Percentiles rank a stretch among this genome's conserved stretches.
These are phyloP conservation scores for Vitis hybrid DNA, from an alignment of 177 flowering plant species.

Conservation along the genomic window DNA sequence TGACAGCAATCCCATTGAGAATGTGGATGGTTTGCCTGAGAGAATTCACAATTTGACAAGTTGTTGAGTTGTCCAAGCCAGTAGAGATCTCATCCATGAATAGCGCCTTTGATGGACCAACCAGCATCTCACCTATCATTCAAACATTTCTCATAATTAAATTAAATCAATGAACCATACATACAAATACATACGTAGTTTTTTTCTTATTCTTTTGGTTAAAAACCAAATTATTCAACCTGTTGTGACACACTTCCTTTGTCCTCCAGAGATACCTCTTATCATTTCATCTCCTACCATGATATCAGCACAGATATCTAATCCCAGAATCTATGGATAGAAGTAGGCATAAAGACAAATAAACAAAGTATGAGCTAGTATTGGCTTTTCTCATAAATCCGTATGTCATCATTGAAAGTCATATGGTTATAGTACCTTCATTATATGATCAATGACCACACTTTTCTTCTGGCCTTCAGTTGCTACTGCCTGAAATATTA, in stretches of 20 bases:
- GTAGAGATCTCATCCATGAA: conserved; percentile 60
- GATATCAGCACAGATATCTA: conserved; percentile 30
- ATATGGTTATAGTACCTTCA: conserved; percentile 13
- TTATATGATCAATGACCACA: conserved; percentile 17
- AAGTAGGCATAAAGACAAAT: not conserved
- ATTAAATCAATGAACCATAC: not conserved
- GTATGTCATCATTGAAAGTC: too few relatives aligned
- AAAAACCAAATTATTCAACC: not conserved
- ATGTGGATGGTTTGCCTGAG: conserved; percentile 23
- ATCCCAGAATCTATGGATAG: conserved; percentile 23
- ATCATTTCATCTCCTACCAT: conserved; percentile 36
- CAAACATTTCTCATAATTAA: not conserved
- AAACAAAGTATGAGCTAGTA: not conserved
- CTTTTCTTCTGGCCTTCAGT: conserved; percentile 15
- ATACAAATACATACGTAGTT: too few relatives aligned
- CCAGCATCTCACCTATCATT: conserved; percentile 40
- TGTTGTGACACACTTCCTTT: conserved; percentile 33
- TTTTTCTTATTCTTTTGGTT: not conserved
- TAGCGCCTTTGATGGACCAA: conserved; percentile 39
- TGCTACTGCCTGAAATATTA: conserved; percentile 10
- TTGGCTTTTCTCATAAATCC: not conserved
- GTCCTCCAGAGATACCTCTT: conserved; percentile 36
- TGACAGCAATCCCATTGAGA: conserved; percentile 19
- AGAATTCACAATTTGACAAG: conserved; percentile 45
- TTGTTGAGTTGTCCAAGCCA: conserved; percentile 58